phyloP scores from a whole-genome alignment of 805 yeast genomes.

The Wickerhamomyces chambardii region DNA sequence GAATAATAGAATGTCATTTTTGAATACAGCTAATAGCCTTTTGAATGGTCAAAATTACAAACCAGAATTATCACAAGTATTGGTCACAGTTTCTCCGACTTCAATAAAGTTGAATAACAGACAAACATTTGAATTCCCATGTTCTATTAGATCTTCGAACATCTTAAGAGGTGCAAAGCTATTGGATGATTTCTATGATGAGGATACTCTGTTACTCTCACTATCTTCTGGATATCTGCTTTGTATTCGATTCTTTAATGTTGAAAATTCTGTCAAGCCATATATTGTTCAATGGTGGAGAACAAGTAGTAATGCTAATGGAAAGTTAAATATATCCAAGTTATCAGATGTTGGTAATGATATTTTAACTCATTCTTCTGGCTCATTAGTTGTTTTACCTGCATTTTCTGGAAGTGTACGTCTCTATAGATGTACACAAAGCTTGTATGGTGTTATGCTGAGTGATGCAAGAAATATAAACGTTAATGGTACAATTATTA shows the following conservation, averaged over 20 bases:
- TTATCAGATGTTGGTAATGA: conserved; percentile 15
- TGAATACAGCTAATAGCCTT: not conserved
- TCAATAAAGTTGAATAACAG: conserved; percentile 10
- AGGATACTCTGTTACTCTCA: conserved; percentile 30
- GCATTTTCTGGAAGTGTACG: conserved; percentile 27
- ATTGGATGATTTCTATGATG: conserved; percentile 6
- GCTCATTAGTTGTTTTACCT: conserved; percentile 28
- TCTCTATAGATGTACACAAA: conserved; percentile 25
- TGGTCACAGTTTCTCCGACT: conserved; percentile 7
- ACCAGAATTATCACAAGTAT: conserved; percentile 7
- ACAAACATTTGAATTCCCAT: conserved; percentile 4
- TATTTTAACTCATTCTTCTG: conserved; percentile 27
- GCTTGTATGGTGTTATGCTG: conserved; percentile 28
- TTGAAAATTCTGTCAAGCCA: conserved; percentile 18
- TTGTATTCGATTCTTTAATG: conserved; percentile 25
- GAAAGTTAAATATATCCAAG: conserved; percentile 8
- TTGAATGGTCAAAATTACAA: not conserved
- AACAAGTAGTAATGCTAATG: conserved; percentile 7
- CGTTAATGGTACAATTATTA: conserved; percentile 31
- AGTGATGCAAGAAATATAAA: conserved; percentile 28
- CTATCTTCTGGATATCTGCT: conserved; percentile 29
- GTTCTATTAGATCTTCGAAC: conserved; percentile 8
- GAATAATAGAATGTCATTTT: too few relatives aligned
- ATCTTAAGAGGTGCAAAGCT: conserved; percentile 10
- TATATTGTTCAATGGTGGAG: conserved; percentile 45